Conservation (phyloP, 2,329 filamentous ascomycete species). For the Diplodia sapinea region DNA sequence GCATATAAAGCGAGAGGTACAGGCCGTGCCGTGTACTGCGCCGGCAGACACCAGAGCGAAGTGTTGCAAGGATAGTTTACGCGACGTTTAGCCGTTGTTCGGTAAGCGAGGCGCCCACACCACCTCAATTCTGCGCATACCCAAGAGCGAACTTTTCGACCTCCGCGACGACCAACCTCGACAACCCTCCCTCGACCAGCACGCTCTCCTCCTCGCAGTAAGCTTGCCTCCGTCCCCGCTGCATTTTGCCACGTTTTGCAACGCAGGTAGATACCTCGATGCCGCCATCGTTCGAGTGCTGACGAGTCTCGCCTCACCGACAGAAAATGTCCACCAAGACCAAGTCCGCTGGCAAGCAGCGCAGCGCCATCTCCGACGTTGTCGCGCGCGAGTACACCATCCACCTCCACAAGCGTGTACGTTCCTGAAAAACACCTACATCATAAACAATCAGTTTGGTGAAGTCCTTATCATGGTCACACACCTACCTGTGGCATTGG, state of each 20-base stretch:
- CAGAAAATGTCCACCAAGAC: constrained; percentile 50
- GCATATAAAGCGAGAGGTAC: constrained; percentile 6
- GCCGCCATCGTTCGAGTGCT: neutral
- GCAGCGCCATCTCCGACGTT: constrained; percentile 98
- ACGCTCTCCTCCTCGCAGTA: constrained; percentile 18
- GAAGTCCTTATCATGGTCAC: constrained; percentile 69
- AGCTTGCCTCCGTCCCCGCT: neutral
- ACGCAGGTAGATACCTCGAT: neutral
- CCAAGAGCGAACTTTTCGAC: constrained; percentile 10
- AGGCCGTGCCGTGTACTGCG: neutral
- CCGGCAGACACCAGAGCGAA: neutral
- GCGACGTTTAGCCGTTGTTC: constrained; percentile 11
- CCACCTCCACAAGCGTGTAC: constrained; percentile 99
- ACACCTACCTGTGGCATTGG: constrained; percentile 54
- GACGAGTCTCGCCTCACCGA: neutral
- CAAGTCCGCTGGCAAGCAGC: constrained; percentile 64
- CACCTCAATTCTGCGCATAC: constrained; percentile 18
- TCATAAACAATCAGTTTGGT: constrained; percentile 66
- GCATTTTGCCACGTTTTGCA: neutral
- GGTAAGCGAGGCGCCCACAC: constrained; percentile 31
- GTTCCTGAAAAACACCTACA: constrained; percentile 51
- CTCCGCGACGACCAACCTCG: constrained; percentile 28
- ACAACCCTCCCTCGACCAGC: constrained; percentile 12
- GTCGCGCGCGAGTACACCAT: constrained; percentile 99
- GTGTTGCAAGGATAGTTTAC: neutral